phyloP scores from a whole-genome alignment of 1,284 basidiomycete genomes.

The Caloboletus firmus region DNA sequence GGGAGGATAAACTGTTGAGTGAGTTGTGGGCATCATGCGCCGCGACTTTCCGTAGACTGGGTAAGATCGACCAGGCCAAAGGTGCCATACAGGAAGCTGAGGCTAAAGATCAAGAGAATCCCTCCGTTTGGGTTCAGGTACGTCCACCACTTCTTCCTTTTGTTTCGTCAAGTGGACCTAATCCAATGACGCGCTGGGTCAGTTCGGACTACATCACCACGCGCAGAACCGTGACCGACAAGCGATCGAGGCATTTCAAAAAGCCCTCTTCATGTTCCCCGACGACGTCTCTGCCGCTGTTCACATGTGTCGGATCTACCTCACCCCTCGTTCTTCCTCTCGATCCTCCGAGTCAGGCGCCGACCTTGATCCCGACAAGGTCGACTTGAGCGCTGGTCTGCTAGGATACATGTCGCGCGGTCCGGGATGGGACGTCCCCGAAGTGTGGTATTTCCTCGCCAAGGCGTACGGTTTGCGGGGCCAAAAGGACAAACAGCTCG shows the following conservation, averaged over 20 bases:
- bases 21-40: slow-evolving; percentile 93
- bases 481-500: slow-evolving; percentile 66
- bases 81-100: slow-evolving; percentile 97
- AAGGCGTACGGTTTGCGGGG: slow-evolving; percentile 77
- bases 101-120: slow-evolving; percentile 80
- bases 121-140: slow-evolving; percentile 94
- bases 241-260: slow-evolving; percentile 76
- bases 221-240: slow-evolving; percentile 56
- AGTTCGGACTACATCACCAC: slow-evolving; percentile 79
- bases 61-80: slow-evolving; percentile 86
- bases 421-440: slow-evolving; percentile 83
- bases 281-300: slow-evolving; percentile 77
- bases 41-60: slow-evolving; percentile 87
- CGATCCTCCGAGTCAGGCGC: slow-evolving; percentile 14
- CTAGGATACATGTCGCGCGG: slow-evolving; percentile 61
- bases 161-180: background rate
- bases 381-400: slow-evolving; percentile 75
- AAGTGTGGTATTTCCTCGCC: slow-evolving; percentile 90
- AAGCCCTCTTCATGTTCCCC: slow-evolving; percentile 77
- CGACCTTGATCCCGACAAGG: slow-evolving; percentile 47
- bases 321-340: slow-evolving; percentile 41
- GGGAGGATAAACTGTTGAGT: slow-evolving; percentile 74
- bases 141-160: slow-evolving; percentile 19
- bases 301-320: slow-evolving; percentile 73
- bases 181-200: background rate